Base-by-base conservation (phyloP, 768 basidiomycete species). In the Tylopilus sp. region DNA sequence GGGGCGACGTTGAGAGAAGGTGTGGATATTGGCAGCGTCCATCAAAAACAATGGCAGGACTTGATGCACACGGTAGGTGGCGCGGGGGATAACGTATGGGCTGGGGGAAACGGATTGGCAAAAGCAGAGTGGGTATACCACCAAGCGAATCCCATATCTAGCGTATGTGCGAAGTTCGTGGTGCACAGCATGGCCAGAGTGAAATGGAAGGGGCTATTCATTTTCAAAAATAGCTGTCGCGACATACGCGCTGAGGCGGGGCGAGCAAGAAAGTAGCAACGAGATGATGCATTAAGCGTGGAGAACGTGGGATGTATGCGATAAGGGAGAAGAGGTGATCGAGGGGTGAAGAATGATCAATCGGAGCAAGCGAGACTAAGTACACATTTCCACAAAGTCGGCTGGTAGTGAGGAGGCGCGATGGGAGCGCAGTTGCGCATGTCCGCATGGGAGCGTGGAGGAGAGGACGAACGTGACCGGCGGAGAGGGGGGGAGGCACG, bases 351-450 rank as follows among this genome's bases (percentile, higher is more conserved):
- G 6, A 20, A 39, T 12, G 20, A 36, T 36, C 36, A 36, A 36
- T 36, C 36, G 18, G 36, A 39, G 38, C 20, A 39, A 21, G 3
- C 3, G n/a, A 39, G 20, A 38, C 36, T 13, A 18, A n/a, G n/a
- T n/a, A n/a, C n/a, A n/a, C 9, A 1, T 20, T 39, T 9, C 1
- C 38, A 39, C 38, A 39, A 39, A 39, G 38, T 21, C 18, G 11
- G 20, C 11, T 20, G 36, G 39, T 12, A 21, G 20, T 2, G 4
- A 21, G 30, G 21, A 7, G n/a, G 36, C 25, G 56, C 52, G 64
- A 42, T 38, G 48, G 8, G 47, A 31, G 28, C 60, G 60, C 60
- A 57, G 44, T 56, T 23, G 43, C 26, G 48, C n/a, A 35, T 35
- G 33, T 35, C 28, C 36, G 1, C 1, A 15, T 20, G 38, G 38